Evolutionary conservation across 1,139 yeast species (phyloP).

Genomic region (Yamadazyma jaroonii): DNA sequence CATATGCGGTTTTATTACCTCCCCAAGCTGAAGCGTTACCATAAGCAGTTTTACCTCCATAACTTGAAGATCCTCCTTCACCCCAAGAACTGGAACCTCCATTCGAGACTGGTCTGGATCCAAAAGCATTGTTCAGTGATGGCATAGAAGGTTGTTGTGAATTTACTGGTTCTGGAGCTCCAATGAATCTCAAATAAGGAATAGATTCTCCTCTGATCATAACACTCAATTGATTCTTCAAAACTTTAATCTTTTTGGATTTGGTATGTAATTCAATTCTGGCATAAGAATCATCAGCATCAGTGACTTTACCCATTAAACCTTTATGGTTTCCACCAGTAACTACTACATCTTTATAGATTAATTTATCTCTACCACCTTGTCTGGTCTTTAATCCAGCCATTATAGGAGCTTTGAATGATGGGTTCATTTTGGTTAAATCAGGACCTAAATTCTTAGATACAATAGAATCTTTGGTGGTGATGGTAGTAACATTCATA

Average conservation of each 20-base stretch:
- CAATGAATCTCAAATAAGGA: constrained; percentile 78
- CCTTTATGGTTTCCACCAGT: constrained; percentile 93
- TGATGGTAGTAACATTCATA: constrained; percentile 74
- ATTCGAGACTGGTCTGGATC: constrained; percentile 7
- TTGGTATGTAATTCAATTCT: constrained; percentile 93
- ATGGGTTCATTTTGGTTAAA: constrained; percentile 83
- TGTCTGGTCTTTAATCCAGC: constrained; percentile 55
- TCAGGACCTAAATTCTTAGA: constrained; percentile 62
- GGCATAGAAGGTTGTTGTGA: constrained; percentile 15
- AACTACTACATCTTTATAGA: constrained; percentile 83
- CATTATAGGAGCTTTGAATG: constrained; percentile 48
- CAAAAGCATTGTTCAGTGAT: constrained; percentile 13
- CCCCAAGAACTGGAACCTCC: constrained; percentile 21
- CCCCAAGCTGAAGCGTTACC: constrained; percentile 40
- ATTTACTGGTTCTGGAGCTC: constrained; percentile 33
- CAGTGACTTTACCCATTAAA: constrained; percentile 87
- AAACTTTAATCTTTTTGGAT: constrained; percentile 82
- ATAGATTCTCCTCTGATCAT: constrained; percentile 64
- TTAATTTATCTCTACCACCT: constrained; percentile 76
- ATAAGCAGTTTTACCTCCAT: constrained; percentile 35
- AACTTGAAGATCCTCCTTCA: constrained; percentile 39
- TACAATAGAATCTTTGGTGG: constrained; percentile 73
- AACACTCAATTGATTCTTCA: constrained; percentile 72
- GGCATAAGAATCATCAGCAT: constrained; percentile 87
- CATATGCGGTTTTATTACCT: constrained; percentile 28